These are phyloP conservation scores for Cutaneotrichosporon daszewskae DNA, from an alignment of 1,284 basidiomycete genomes.

Conservation along the genomic window DNA sequence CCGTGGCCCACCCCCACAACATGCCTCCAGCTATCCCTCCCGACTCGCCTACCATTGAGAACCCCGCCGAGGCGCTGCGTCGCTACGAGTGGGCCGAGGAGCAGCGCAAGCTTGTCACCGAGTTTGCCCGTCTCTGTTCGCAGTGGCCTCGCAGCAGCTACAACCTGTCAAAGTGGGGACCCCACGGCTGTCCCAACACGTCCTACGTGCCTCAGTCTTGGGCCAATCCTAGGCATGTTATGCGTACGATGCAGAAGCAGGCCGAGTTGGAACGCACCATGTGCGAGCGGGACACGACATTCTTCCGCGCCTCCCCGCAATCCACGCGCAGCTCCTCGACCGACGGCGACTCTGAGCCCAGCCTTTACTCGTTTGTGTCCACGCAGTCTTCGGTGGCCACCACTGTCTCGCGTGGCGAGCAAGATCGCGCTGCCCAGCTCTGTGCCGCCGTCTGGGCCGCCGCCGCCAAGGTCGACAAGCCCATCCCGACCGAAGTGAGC, in stretches of 20 bases:
- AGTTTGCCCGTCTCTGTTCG: slow-evolving; percentile 40
- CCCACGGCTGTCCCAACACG: slow-evolving; percentile 47
- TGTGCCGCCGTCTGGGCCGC: slow-evolving; percentile 18
- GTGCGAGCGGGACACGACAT: slow-evolving; percentile 17
- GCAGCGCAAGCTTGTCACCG: slow-evolving; percentile 28
- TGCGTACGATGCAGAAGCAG: slow-evolving; percentile 60
- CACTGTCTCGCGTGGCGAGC: slow-evolving; percentile 3
- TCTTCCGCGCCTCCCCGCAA: slow-evolving; percentile 20
- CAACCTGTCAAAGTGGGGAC: slow-evolving; percentile 67
- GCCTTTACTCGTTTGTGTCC: slow-evolving; percentile 13
- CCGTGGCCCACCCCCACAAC: slow-evolving; percentile 16
- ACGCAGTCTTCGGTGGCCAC: slow-evolving; percentile 24
- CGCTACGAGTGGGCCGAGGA: slow-evolving; percentile 32
- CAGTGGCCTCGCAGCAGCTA: slow-evolving; percentile 77
- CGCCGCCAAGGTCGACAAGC: slow-evolving; percentile 1
- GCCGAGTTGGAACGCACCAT: slow-evolving; percentile 45
- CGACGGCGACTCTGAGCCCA: slow-evolving; percentile 23
- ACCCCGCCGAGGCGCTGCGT: slow-evolving; percentile 17
- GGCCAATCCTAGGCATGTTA: slow-evolving; percentile 60
- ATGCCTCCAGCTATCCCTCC: slow-evolving; percentile 15
- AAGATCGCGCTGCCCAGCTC: slow-evolving; percentile 1
- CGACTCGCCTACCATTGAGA: slow-evolving; percentile 15
- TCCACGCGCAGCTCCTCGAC: slow-evolving; percentile 15
- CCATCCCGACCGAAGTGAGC: slow-evolving; percentile 2
- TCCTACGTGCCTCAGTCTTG: slow-evolving; percentile 66